Evolutionary conservation across 2,329 filamentous ascomycete genomes (phyloP).

Genomic region (Colletotrichum phormii): DNA sequence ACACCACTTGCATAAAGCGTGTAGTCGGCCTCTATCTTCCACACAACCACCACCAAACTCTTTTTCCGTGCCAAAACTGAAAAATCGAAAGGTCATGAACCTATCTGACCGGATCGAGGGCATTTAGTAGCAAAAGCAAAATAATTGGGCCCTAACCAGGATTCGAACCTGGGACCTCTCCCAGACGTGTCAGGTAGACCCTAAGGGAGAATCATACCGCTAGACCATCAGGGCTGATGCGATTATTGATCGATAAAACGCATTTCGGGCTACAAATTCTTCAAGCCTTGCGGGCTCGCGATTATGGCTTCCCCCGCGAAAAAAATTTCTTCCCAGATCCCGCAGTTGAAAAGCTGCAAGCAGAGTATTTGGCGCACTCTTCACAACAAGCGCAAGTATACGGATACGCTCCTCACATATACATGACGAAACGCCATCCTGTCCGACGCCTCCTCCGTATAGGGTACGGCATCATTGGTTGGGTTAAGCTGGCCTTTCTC

Average conservation of each 20-base stretch:
- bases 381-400: background rate
- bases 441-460: background rate
- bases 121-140: background rate
- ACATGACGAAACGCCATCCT: background rate
- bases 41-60: background rate
- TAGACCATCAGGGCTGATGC: slow-evolving; percentile 36
- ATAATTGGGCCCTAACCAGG: slow-evolving; percentile 30
- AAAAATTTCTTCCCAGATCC: background rate
- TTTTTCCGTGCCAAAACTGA: background rate
- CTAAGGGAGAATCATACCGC: slow-evolving; percentile 38
- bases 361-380: background rate
- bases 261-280: accelerated
- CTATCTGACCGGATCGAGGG: background rate
- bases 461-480: background rate
- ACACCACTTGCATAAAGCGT: too few relatives aligned
- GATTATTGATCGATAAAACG: background rate
- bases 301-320: background rate
- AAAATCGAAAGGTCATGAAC: background rate
- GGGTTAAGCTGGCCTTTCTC: background rate
- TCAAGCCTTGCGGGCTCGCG: accelerated
- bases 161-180: slow-evolving; percentile 37
- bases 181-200: background rate
- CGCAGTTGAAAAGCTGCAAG: background rate
- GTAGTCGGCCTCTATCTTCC: too few relatives aligned
- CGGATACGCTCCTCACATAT: background rate